Conservation (phyloP, 257 asterid genomes). For the Nicotiana noctiflora region DNA sequence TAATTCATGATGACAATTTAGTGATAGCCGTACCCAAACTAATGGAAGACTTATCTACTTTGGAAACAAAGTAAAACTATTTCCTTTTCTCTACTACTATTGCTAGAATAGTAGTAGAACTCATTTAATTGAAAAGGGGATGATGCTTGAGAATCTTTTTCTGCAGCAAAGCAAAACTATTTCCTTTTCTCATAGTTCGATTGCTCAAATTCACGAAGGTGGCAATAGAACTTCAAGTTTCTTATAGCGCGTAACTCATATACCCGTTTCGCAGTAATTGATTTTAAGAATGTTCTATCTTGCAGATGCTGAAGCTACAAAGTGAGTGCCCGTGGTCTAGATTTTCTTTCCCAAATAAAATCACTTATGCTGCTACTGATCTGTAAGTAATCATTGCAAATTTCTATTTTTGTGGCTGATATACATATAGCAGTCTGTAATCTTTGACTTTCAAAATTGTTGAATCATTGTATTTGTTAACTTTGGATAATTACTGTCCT, state of each 20-base stretch:
- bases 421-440: background rate
- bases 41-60: background rate
- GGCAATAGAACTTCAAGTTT: background rate
- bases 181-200: background rate
- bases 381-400: background rate
- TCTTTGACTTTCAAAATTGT: background rate
- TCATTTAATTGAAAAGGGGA: background rate
- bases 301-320: background rate
- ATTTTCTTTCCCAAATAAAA: background rate
- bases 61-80: background rate
- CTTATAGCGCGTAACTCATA: background rate
- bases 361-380: background rate
- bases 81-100: no score
- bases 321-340: background rate
- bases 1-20: background rate
- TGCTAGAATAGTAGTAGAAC: background rate
- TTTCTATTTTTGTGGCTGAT: background rate
- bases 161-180: background rate
- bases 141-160: background rate
- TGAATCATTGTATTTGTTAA: background rate
- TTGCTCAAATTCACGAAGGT: background rate
- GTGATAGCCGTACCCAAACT: background rate
- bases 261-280: background rate
- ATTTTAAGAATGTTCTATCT: background rate
- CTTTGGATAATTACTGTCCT: no score